phyloP scores from a whole-genome alignment of 805 yeast species.

The Yamadazyma phyllophila region DNA sequence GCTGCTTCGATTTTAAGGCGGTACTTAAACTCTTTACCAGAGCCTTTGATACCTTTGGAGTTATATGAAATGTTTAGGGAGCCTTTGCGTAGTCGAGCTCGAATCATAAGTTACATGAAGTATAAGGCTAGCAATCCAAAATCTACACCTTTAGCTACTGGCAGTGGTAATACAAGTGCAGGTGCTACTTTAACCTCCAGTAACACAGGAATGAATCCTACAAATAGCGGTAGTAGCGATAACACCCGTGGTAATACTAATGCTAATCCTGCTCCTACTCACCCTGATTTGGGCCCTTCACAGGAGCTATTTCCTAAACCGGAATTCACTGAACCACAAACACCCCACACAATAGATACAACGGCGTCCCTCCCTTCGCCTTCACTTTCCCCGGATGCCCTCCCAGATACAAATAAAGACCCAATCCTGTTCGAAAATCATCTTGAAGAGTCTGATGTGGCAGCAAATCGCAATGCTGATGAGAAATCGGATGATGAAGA shows the following conservation, averaged over 20 bases:
- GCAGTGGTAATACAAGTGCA: slow-evolving; percentile 1
- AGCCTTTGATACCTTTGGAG: slow-evolving; percentile 81
- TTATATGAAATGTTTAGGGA: slow-evolving; percentile 75
- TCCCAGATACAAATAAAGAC: neutral
- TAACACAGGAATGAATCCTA: neutral
- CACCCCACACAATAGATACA: neutral
- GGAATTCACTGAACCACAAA: neutral
- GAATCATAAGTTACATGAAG: slow-evolving; percentile 64
- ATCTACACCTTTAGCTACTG: slow-evolving; percentile 8
- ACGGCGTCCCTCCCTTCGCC: slow-evolving; percentile 6
- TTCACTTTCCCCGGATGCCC: slow-evolving; percentile 4
- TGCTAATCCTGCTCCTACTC: neutral
- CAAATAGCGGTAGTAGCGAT: neutral
- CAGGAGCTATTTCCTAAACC: neutral
- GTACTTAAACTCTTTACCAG: slow-evolving; percentile 82
- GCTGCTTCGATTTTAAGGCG: slow-evolving; percentile 90
- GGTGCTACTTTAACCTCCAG: neutral
- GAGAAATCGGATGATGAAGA: slow-evolving; percentile 6
- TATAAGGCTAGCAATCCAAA: slow-evolving; percentile 50
- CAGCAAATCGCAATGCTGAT: neutral
- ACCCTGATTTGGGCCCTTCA: neutral
- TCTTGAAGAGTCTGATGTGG: neutral
- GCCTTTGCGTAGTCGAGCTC: slow-evolving; percentile 63
- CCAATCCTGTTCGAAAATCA: neutral
- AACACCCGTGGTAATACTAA: neutral